Evolutionary conservation across 1,139 yeast species (phyloP), one percentile per base, ranked within the genome.

Genomic region (Debaryomyces subglobosus): DNA sequence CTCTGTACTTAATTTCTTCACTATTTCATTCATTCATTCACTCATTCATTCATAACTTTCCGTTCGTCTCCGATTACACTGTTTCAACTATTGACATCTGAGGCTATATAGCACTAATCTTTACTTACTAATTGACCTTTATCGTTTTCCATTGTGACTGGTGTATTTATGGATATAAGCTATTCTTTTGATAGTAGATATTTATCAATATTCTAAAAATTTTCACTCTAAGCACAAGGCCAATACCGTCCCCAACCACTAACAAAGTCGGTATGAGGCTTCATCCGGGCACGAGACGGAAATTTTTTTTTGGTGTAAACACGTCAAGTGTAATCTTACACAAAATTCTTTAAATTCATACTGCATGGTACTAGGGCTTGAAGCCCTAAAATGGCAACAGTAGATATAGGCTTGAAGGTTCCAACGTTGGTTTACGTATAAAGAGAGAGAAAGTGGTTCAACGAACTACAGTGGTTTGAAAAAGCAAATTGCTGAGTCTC

Each of bases 121-220:
- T 51, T 67, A 87, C 96, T 79, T 88, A 89, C 98, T 83, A 92
- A 87, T 85, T 90, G 96, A 81, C 99, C 99, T 85, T 90, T 90
- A 81, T 94, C 98, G 99, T 94, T 94, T 87, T 94, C 98, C 99
- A 94, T 94, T 73, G 81, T 90, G 88, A 63, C 67, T 69, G 65
- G 56, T 62, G 54, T 57, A 49, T 50, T 49, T 49, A 45, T 52
- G 50, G 55, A 47, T 54, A 44, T 45, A 45, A 44, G 53, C 52
- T 49, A 42, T 42, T 30, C 46, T 45, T 37, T 44, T 34, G 39
- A 44, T 41, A 21, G 18, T 44, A 38, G 38, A 43, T 43, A 48
- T 29, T 27, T 40, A 30, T 30, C 35, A 30, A 30, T 30, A 18
- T 40, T 40, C 50, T 59, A 53, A 59, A 59, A 61, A 58, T 62